Evolutionary conservation across 176 grass and related monocot species (phyloP).

Genomic region (Thalia dealbata): DNA sequence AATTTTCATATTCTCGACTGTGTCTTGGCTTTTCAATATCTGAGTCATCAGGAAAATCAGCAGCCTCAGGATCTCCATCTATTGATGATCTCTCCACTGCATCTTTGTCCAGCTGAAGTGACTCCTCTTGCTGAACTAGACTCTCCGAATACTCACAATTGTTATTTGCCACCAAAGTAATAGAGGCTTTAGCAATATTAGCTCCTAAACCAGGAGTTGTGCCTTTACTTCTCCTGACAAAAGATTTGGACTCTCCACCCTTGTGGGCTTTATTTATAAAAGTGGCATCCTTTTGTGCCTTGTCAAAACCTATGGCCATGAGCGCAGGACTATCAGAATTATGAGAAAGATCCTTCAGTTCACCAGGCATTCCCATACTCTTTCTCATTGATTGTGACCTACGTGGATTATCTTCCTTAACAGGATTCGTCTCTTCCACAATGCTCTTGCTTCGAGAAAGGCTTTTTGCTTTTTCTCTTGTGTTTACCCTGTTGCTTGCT

Average conservation of each 20-base stretch:
- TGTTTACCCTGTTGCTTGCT: slow-evolving; percentile 40
- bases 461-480: slow-evolving; percentile 42
- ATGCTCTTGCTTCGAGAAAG: slow-evolving; percentile 79
- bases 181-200: slow-evolving; percentile 29
- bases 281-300: slow-evolving; percentile 29
- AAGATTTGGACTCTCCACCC: slow-evolving; percentile 30
- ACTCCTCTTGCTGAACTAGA: slow-evolving; percentile 47
- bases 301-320: slow-evolving; percentile 28
- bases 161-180: slow-evolving; percentile 32
- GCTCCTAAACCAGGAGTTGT: slow-evolving; percentile 19
- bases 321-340: slow-evolving; percentile 44
- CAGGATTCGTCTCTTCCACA: slow-evolving; percentile 51
- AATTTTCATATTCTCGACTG: slow-evolving; percentile 50
- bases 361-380: slow-evolving; percentile 32
- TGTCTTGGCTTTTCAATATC: slow-evolving; percentile 69
- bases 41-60: slow-evolving; percentile 61
- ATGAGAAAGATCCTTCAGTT: slow-evolving; percentile 63
- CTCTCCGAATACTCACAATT: slow-evolving; percentile 32
- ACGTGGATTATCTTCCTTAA: slow-evolving; percentile 61
- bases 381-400: slow-evolving; percentile 84
- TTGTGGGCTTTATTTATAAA: slow-evolving; percentile 33
- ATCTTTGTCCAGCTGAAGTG: slow-evolving; percentile 51
- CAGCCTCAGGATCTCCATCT: slow-evolving; percentile 59
- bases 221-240: slow-evolving; percentile 48
- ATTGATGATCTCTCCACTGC: slow-evolving; percentile 49